Percentiles rank a stretch among this genome's conserved stretches.
Evolutionary conservation across 2,329 filamentous ascomycete species (phyloP).

Genomic region (Coniochaeta pulveracea): DNA sequence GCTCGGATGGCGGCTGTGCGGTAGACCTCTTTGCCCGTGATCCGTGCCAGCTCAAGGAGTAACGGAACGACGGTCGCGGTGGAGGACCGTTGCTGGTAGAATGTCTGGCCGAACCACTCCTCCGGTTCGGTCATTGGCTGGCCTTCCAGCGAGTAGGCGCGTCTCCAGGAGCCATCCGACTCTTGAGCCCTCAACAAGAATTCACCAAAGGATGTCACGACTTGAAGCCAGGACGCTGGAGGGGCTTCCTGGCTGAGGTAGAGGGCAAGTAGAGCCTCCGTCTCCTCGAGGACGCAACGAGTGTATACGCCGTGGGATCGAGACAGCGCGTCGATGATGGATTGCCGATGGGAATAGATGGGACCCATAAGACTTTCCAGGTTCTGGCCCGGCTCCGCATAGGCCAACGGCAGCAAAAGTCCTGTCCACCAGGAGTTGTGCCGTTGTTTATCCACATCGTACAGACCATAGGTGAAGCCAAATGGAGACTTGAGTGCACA

Average conservation of each 20-base stretch:
- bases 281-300: background rate
- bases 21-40: background rate
- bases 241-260: background rate
- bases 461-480: background rate
- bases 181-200: background rate
- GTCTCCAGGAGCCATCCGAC: background rate
- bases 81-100: background rate
- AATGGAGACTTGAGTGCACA: background rate
- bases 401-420: background rate
- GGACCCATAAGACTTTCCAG: background rate
- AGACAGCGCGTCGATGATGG: background rate
- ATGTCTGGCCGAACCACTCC: background rate
- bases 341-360: background rate
- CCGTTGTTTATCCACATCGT: background rate
- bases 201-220: background rate
- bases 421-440: slow-evolving; percentile 1
- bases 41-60: background rate
- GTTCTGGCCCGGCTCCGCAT: background rate
- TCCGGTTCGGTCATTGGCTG: background rate
- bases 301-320: background rate
- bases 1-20: background rate
- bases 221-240: background rate
- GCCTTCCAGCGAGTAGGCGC: background rate
- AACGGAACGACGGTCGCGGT: background rate
- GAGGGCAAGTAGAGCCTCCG: background rate